Evolutionary conservation across 345 rosid genomes (phyloP), one percentile per base, ranked within the genome.

Genomic region (Isatis tinctoria): DNA sequence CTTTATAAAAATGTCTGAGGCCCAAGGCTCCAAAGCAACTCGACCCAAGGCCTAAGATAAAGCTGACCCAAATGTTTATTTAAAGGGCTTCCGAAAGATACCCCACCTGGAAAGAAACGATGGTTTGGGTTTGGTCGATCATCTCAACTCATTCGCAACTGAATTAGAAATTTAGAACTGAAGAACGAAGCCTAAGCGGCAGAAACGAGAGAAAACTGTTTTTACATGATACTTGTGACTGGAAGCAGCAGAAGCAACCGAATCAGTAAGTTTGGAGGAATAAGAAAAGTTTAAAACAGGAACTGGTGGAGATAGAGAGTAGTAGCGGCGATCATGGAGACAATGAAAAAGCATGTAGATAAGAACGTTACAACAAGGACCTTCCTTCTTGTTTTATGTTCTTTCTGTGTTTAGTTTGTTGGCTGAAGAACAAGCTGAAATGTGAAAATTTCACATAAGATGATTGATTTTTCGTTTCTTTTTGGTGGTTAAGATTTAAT

Each of bases 271-370:
- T 79, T 78, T 65, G 66, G 76, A 83, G 14, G 84, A 75, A 61
- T 75, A 83, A 16, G 85, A 22, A 79, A 45, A 84, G 77, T 58
- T 62, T 85, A 52, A 79, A 65, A 76, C 49, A 67, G 61, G 90
- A 85, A 80, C 75, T 91, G 22, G 80, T 74, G 60, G 76, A 58
- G 53, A 86, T 86, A 41, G 89, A 69, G 93, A 91, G 6, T 6
- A 91, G 6, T 6, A 32, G 8, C 36, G 6, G 6, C 1, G 36
- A 32, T 32, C 8, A 32, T 6, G 9, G 36, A 6, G 8, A 32
- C 9, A 32, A 32, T 6, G 9, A 7, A 32, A 32, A 32, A 6
- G 30, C 14, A 7, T 22, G 27, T 51, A 22, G 30, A 8, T 17
- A 22, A 13, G 10, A 3, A 7, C 3, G 10, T 3, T 10, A 37